Conservation (phyloP, 1,284 basidiomycete genomes). For the Termitomyces sp. region DNA sequence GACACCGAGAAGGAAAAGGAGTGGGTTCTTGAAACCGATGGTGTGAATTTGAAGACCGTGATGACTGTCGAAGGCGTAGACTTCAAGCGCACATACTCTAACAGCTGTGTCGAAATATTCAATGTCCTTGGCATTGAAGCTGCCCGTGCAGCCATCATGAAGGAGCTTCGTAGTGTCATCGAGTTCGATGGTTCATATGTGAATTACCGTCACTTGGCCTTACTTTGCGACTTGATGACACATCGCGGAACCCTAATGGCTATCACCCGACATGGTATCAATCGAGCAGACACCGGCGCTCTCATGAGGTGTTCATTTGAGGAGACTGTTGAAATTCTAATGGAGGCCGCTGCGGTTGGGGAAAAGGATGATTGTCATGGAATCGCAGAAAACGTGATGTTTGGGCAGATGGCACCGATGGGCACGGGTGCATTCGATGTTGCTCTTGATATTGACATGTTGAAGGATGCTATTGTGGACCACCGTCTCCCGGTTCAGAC, state of each 20-base stretch:
- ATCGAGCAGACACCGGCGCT: constrained; percentile 94
- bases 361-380: constrained; percentile 98
- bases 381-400: constrained; percentile 97
- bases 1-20: constrained; percentile 79
- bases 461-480: constrained; percentile 98
- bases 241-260: constrained; percentile 95
- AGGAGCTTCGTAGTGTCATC: constrained; percentile 90
- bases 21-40: constrained; percentile 98
- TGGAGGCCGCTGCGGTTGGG: constrained; percentile 97
- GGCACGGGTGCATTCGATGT: constrained; percentile 95
- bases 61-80: constrained; percentile 96
- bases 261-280: constrained; percentile 99
- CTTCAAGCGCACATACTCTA: constrained; percentile 88
- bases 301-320: constrained; percentile 99
- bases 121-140: constrained; percentile 98
- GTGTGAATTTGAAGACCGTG: constrained; percentile 90
- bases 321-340: constrained; percentile 98
- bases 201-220: constrained; percentile 95
- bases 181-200: constrained; percentile 99
- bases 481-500: constrained; percentile 88
- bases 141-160: constrained; percentile 89
- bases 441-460: constrained; percentile 94
- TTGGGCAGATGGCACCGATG: constrained; percentile 99
- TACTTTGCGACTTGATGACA: constrained; percentile 98
- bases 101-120: constrained; percentile 96